Evolutionary conservation across 2,329 filamentous ascomycete species (phyloP).

Genomic region (Cryphonectria radicalis): DNA sequence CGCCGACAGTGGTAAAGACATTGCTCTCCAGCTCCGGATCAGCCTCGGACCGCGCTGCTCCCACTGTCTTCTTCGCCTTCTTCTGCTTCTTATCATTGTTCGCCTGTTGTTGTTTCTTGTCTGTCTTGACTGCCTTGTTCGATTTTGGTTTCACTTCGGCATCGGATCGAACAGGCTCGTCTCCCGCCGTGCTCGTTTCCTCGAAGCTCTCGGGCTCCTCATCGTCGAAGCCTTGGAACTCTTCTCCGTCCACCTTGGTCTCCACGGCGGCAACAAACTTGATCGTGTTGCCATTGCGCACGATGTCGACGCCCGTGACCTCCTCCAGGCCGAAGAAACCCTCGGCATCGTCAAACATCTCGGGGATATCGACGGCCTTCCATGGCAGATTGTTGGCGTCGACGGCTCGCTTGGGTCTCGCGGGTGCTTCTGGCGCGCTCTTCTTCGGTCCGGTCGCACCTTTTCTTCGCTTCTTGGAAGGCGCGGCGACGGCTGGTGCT

Average conservation of each 20-base stretch:
- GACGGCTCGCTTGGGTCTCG: slow-evolving; percentile 47
- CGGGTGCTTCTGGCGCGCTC: slow-evolving; percentile 27
- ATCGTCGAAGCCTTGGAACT: slow-evolving; percentile 41
- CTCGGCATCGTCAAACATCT: slow-evolving; percentile 84
- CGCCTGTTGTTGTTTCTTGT: slow-evolving; percentile 35
- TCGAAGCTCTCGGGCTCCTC: slow-evolving; percentile 31
- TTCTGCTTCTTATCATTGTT: slow-evolving; percentile 36
- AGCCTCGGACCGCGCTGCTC: slow-evolving; percentile 37
- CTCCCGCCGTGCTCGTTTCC: slow-evolving; percentile 29
- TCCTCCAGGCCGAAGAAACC: slow-evolving; percentile 93
- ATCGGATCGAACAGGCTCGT: slow-evolving; percentile 25
- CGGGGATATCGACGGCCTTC: slow-evolving; percentile 68
- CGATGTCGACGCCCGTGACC: slow-evolving; percentile 86
- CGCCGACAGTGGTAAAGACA: slow-evolving; percentile 60
- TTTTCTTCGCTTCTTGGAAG: slow-evolving; percentile 36
- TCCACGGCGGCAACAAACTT: slow-evolving; percentile 52
- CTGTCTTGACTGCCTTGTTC: slow-evolving; percentile 36
- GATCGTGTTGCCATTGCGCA: slow-evolving; percentile 64
- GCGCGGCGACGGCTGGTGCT: neutral
- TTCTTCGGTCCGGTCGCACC: slow-evolving; percentile 25
- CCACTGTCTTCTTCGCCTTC: slow-evolving; percentile 41
- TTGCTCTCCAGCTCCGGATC: slow-evolving; percentile 50
- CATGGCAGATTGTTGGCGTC: slow-evolving; percentile 57
- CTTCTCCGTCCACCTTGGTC: slow-evolving; percentile 36
- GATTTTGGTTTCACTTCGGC: slow-evolving; percentile 22